Evolutionary conservation across 2,329 filamentous ascomycete genomes (phyloP).

Genomic region (Cercospora janseana): DNA sequence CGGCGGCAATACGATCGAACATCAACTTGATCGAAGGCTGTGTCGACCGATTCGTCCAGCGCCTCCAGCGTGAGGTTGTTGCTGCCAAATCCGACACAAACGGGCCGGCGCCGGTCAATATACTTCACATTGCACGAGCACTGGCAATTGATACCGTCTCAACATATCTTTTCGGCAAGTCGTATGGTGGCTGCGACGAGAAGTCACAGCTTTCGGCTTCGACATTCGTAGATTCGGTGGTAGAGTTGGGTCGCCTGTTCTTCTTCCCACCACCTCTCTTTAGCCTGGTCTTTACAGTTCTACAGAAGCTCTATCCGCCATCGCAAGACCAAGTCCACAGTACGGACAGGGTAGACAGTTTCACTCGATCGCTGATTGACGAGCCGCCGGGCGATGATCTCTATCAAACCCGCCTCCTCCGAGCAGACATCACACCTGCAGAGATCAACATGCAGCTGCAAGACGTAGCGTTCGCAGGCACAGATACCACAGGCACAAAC

Average conservation of each 20-base stretch:
- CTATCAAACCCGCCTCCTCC: slow-evolving; percentile 51
- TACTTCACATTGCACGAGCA: slow-evolving; percentile 51
- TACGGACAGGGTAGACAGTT: slow-evolving; percentile 45
- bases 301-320: slow-evolving; percentile 39
- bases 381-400: slow-evolving; percentile 37
- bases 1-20: slow-evolving; percentile 45
- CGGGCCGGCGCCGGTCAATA: slow-evolving; percentile 42
- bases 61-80: slow-evolving; percentile 40
- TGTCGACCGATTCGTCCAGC: slow-evolving; percentile 44
- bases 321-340: slow-evolving; percentile 38
- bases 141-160: slow-evolving; percentile 56
- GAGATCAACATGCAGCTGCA: slow-evolving; percentile 54
- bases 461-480: slow-evolving; percentile 56
- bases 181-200: slow-evolving; percentile 52
- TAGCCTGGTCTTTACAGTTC: slow-evolving; percentile 40
- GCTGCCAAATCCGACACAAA: slow-evolving; percentile 25
- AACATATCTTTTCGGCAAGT: slow-evolving; percentile 53
- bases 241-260: slow-evolving; percentile 56
- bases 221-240: slow-evolving; percentile 55
- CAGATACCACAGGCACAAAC: slow-evolving; percentile 55
- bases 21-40: slow-evolving; percentile 42
- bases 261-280: slow-evolving; percentile 50
- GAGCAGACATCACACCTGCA: slow-evolving; percentile 42
- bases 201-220: slow-evolving; percentile 41
- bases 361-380: slow-evolving; percentile 44